phyloP scores from a whole-genome alignment of 768 basidiomycete species.

The Panaeolus cyanescens region DNA sequence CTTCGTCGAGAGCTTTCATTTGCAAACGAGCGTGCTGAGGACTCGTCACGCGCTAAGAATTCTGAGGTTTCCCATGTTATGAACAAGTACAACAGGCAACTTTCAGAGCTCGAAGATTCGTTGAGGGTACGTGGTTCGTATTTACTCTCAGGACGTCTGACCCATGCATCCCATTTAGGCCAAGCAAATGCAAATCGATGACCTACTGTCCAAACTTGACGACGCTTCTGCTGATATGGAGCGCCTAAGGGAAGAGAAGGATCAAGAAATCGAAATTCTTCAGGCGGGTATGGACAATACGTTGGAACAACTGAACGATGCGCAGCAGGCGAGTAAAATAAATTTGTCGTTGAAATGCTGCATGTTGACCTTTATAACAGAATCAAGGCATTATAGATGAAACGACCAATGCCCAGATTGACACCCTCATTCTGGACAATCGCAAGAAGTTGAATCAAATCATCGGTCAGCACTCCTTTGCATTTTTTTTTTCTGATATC shows the following conservation, averaged over 20 bases:
- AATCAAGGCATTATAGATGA: constrained; percentile 83
- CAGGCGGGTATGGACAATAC: constrained; percentile 96
- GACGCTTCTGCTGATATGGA: constrained; percentile 75
- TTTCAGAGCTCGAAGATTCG: constrained; percentile 95
- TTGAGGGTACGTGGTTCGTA: constrained; percentile 61
- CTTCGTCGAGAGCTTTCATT: constrained; percentile 90
- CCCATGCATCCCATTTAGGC: constrained; percentile 46
- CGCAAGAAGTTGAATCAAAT: constrained; percentile 98
- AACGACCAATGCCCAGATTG: constrained; percentile 95
- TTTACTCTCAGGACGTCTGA: constrained; percentile 6
- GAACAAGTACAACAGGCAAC: constrained; percentile 92
- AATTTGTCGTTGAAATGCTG: background rate
- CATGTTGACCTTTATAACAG: constrained; percentile 42
- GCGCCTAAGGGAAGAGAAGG: constrained; percentile 89
- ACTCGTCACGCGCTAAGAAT: constrained; percentile 87
- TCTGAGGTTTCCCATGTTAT: constrained; percentile 89
- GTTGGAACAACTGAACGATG: constrained; percentile 82
- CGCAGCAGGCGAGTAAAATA: constrained; percentile 66
- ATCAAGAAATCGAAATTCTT: constrained; percentile 93
- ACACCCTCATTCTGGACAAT: constrained; percentile 94
- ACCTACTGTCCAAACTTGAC: constrained; percentile 81
- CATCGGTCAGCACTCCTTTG: constrained; percentile 62
- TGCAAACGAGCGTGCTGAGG: constrained; percentile 97
- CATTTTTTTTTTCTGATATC: background rate
- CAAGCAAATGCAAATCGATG: constrained; percentile 97